Base-by-base conservation (phyloP, 192 early-diverging fungal genomes). In the Spinellus fusiger region DNA sequence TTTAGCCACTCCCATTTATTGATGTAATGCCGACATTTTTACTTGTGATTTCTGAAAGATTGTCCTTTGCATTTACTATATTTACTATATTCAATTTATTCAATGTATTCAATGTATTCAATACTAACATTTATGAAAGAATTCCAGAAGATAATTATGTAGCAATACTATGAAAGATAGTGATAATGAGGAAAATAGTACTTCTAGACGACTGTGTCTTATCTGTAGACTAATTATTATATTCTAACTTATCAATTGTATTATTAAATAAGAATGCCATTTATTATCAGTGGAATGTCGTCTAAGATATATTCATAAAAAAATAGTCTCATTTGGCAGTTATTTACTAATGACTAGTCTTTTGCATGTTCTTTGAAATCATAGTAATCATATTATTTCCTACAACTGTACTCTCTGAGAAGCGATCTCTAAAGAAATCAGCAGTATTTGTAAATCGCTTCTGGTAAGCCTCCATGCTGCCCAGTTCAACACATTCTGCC, bases 401-500 rank as follows among this genome's bases (percentile, higher is more conserved):
- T 38, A 84, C 57, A 23, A 68, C 73, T 3, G 70, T 76, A 27
- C 77, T 77, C 34, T 84, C 80, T 1, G 75, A 74, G 59, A 84
- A 84, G 27, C 78, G 70, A 34, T 74, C 80, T 28, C 84, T 66
- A 61, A 98, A 95, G 71, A 98, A 98, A 57, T 73, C 73, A 5
- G 90, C 80, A 5, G 92, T 92, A 29, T 76, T 79, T 56, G 93
- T 86, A 70, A 97, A 98, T 70, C 92, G 79, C 50, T 77, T 72
- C 23, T 81, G 77, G 69, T 98, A 98, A 4, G 83, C 89, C 5
- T 93, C 90, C 73, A 93, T 86, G 28, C 80, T 84, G 1, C 89
- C 90, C 53, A 87, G 61, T 23, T 82, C 84, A 51, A 98, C 93
- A 60, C 88, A 90, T 68, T 96, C 91, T 25, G 89, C 92, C 96